Evolutionary conservation across 139 green algal genomes (phyloP).

Genomic region (Limnomonas spitsbergensis): DNA sequence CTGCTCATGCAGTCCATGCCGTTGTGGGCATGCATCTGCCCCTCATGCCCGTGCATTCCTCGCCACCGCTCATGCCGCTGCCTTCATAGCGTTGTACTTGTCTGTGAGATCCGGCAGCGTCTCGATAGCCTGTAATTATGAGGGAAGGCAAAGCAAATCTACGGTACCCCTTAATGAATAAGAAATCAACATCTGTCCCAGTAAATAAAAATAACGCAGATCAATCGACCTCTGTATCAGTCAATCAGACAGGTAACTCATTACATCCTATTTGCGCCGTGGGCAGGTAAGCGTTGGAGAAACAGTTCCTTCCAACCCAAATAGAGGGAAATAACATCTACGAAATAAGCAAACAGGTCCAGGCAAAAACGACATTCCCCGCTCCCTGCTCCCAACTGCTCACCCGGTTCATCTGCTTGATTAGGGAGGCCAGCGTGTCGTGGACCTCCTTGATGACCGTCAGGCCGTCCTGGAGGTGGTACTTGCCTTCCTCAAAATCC

Average conservation of each 20-base stretch:
- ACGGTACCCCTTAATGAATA: neutral
- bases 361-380: no score
- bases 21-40: no score
- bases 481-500: neutral
- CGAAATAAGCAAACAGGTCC: no score
- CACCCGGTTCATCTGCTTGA: constrained; percentile 10
- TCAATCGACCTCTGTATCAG: neutral
- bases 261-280: neutral
- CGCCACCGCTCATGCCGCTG: no score
- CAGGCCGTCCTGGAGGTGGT: neutral
- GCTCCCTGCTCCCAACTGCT: no score
- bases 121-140: constrained; percentile 11
- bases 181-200: neutral
- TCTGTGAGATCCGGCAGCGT: constrained; percentile 9
- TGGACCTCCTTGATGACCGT: neutral
- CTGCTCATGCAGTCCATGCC: no score
- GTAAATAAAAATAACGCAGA: neutral
- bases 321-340: neutral
- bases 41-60: no score
- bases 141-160: no score
- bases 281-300: neutral
- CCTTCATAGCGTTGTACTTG: constrained; percentile 5
- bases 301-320: neutral
- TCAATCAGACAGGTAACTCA: neutral
- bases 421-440: neutral